Base-by-base conservation (phyloP, 2,329 filamentous ascomycete genomes). In the Penicillium paneum region DNA sequence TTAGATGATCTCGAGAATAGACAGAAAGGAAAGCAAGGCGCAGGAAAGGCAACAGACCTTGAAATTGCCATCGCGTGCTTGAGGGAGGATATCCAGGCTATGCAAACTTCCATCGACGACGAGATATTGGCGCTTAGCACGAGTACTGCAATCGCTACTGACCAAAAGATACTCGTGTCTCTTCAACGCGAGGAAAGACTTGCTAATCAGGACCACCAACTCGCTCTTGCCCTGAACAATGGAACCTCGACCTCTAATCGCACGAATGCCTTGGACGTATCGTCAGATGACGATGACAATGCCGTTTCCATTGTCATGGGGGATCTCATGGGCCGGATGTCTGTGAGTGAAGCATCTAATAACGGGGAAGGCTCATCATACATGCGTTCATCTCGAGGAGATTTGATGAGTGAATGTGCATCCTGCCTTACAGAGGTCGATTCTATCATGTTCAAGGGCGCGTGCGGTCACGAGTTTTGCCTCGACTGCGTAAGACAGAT, bases 401-500 rank as follows among this genome's bases (percentile, higher is more conserved):
- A 7, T 26, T 5, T n/a, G 1, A 35, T 29, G 31, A 31, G 8
- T 8, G 21, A 55, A 13, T 60, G 57, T 45, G 52, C 24, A 5
- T 52, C 48, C 2, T 58, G 57, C 10, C 15, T 51, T 8, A 46
- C 55, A 8, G 38, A 43, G 1, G 28, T 38, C 12, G 4, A 45
- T 5, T 8, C 7, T 12, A 19, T 43, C 6, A 31, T 53, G 12
- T 38, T 29, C 6, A 38, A 31, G 13, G 26, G 26, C 5, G 3
- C 13, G 5, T 51, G 49, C 3, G 32, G 26, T n/a, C 49, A 51
- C 15, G 49, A 32, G 8, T 51, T 36, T 10, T 51, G 49, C 32
- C 26, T 28, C n/a, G 46, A 42, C 8, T 64, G 61, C 26, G 40
- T 43, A 0, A 46, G 41, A 15, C 39, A 54, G 17, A 43, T 64